A percentile compares a stretch with the other conserved stretches of the same genome.
Conservation (phyloP, 2,329 filamentous ascomycete genomes). For the Dactylellina drechsleri region DNA sequence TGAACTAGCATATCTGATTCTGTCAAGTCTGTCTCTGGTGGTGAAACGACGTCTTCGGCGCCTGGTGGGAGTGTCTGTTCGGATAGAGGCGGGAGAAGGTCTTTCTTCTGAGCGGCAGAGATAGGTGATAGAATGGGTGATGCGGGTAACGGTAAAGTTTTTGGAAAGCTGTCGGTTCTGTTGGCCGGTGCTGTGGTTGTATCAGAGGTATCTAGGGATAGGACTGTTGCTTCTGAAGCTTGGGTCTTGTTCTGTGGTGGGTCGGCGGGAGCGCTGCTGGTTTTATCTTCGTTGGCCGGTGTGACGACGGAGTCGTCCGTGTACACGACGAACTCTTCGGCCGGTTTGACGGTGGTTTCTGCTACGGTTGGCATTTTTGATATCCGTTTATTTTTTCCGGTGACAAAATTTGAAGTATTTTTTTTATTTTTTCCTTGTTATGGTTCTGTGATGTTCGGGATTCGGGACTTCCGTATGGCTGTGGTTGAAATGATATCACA, state of each 20-base stretch:
- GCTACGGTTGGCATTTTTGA: constrained; percentile 33
- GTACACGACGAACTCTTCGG: constrained; percentile 52
- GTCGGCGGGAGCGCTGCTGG: constrained; percentile 19
- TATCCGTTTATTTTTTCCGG: constrained; percentile 8
- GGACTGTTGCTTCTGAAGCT: constrained; percentile 13
- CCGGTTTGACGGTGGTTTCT: constrained; percentile 41
- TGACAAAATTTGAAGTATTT: constrained; percentile 2
- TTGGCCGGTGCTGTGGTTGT: constrained; percentile 20
- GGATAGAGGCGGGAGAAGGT: constrained; percentile 29
- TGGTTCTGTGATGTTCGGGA: constrained; percentile 34
- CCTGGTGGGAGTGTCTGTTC: constrained; percentile 25
- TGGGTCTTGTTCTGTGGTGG: constrained; percentile 7
- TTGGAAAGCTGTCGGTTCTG: constrained; percentile 52
- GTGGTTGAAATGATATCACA: constrained; percentile 50
- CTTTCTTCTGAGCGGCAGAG: constrained; percentile 38
- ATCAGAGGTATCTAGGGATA: constrained; percentile 44
- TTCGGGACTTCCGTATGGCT: constrained; percentile 42
- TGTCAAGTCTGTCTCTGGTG: constrained; percentile 28
- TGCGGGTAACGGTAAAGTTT: constrained; percentile 47
- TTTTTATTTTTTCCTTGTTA: constrained; percentile 12
- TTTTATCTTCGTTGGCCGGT: constrained; percentile 37
- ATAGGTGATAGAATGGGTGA: constrained; percentile 48
- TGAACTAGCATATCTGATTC: constrained; percentile 40
- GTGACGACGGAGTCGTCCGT: constrained; percentile 27
- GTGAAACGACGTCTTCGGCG: constrained; percentile 34